These are phyloP conservation scores for Tolypocladium cylindrosporum DNA, from an alignment of 2,329 filamentous ascomycete genomes.

Conservation along the genomic window DNA sequence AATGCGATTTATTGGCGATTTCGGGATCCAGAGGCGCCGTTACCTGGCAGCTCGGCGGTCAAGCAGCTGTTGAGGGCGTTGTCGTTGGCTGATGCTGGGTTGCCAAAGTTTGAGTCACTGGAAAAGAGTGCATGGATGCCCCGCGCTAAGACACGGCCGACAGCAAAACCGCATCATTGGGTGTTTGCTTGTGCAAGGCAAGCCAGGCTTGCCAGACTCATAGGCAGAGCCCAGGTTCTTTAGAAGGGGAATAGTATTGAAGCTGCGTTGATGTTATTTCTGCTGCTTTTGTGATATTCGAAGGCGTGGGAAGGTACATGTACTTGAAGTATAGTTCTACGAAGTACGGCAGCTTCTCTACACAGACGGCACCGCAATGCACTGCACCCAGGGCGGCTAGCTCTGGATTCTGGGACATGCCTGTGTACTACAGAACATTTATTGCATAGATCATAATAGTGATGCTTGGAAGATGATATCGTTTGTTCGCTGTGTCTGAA, in stretches of 20 bases:
- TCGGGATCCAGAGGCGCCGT: too few relatives aligned
- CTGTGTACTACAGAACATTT: too few relatives aligned
- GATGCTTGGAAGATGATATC: neutral
- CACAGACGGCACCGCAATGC: neutral
- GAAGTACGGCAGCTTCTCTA: neutral
- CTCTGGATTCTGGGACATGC: neutral
- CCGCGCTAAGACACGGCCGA: conserved; percentile 18
- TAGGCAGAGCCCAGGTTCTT: neutral
- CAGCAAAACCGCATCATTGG: neutral
- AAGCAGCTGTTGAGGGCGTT: neutral
- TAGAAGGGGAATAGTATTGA: too few relatives aligned
- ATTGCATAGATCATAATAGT: neutral
- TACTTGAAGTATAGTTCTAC: neutral
- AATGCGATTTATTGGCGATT: neutral
- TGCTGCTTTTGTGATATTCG: too few relatives aligned
- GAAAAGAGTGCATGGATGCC: conserved; percentile 18
- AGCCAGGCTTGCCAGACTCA: neutral
- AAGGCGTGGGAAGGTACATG: neutral
- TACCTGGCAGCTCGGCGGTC: neutral
- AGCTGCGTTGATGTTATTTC: too few relatives aligned
- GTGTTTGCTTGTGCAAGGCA: neutral
- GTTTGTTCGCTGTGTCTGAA: neutral
- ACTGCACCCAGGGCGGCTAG: neutral
- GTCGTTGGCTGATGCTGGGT: conserved; percentile 2
- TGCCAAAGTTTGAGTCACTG: conserved; percentile 22